These are phyloP conservation scores for Sporothrix luriei DNA, from an alignment of 2,329 filamentous ascomycete species.

Conservation along the genomic window DNA sequence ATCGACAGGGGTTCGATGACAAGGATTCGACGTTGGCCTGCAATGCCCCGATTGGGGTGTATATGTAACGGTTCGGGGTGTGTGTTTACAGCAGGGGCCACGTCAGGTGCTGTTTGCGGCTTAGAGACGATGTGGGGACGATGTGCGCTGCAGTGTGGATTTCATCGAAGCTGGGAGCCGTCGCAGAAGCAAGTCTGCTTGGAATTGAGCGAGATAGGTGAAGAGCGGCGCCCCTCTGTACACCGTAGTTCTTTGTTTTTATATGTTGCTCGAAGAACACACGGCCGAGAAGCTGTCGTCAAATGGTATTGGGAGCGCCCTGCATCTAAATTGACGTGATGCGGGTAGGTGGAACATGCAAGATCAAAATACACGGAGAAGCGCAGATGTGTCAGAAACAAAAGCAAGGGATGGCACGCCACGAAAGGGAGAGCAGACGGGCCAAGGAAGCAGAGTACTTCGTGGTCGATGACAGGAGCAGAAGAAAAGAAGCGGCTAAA, in stretches of 20 bases:
- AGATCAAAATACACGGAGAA: neutral
- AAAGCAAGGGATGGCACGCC: conserved; percentile 1
- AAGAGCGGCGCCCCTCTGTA: neutral
- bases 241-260: neutral
- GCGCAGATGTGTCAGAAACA: conserved; percentile 2
- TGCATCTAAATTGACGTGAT: conserved; percentile 24
- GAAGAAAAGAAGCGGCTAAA: conserved; percentile 7
- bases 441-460: neutral
- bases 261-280: neutral
- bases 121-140: neutral
- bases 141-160: neutral
- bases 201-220: neutral
- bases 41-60: conserved; percentile 19
- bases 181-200: neutral
- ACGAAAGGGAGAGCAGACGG: neutral
- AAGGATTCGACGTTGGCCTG: neutral
- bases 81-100: neutral
- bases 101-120: conserved; percentile 2
- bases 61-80: neutral
- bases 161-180: neutral
- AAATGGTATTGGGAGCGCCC: conserved; percentile 21
- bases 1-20: neutral
- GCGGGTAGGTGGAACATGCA: neutral
- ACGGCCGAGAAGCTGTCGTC: neutral
- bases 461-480: neutral